These are phyloP conservation scores for Fusarium setosum DNA, from an alignment of 2,329 filamentous ascomycete species.

Conservation along the genomic window DNA sequence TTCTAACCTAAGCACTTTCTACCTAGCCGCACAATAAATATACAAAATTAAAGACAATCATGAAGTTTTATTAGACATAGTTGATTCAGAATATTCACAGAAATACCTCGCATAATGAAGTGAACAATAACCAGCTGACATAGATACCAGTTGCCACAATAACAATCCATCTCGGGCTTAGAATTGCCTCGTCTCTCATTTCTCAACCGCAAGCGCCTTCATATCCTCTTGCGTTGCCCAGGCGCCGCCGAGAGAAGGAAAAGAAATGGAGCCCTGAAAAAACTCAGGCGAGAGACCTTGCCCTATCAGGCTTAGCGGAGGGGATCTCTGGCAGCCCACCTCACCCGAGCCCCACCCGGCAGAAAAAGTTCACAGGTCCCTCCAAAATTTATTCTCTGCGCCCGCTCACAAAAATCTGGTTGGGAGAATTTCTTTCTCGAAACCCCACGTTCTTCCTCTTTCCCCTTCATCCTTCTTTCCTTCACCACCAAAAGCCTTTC, in stretches of 20 bases:
- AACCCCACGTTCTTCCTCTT: slow-evolving; percentile 50
- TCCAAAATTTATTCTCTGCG: slow-evolving; percentile 46
- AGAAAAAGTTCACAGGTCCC: slow-evolving; percentile 49
- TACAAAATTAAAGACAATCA: background rate
- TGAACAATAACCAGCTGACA: background rate
- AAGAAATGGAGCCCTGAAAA: slow-evolving; percentile 37
- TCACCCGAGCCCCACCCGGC: slow-evolving; percentile 33
- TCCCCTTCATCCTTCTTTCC: slow-evolving; percentile 41
- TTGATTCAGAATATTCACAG: too few species aligned
- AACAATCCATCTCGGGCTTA: slow-evolving; percentile 19
- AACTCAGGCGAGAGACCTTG: slow-evolving; percentile 44
- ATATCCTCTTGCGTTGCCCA: slow-evolving; percentile 15
- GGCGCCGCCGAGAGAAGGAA: slow-evolving; percentile 24
- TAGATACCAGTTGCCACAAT: slow-evolving; percentile 4
- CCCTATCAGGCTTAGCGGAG: slow-evolving; percentile 39
- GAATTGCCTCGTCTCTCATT: slow-evolving; percentile 36
- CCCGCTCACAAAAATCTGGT: slow-evolving; percentile 48
- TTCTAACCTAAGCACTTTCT: background rate
- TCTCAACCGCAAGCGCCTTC: slow-evolving; percentile 23
- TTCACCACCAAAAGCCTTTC: slow-evolving; percentile 43
- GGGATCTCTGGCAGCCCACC: slow-evolving; percentile 39
- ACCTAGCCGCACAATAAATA: slow-evolving; percentile 11
- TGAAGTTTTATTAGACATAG: too few species aligned
- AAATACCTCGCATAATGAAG: background rate
- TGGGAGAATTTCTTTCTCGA: slow-evolving; percentile 52